A percentile compares a stretch with the other conserved stretches of the same genome.
Conservation (phyloP, 805 yeast species). For the Candida loeiensis region DNA sequence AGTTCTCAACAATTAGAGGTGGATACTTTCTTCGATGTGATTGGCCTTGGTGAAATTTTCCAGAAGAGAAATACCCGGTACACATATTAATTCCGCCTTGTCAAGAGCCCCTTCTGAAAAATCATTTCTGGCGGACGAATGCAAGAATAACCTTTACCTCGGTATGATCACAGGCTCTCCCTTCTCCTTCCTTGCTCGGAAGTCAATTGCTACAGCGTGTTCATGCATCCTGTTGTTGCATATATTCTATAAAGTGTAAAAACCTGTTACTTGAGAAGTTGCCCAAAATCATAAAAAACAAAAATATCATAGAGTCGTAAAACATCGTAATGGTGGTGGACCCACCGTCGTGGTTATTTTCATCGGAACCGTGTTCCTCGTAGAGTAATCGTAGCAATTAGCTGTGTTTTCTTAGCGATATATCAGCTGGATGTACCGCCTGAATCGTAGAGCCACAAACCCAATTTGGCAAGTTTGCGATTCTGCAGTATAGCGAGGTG, state of each 20-base stretch:
- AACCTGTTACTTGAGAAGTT: background rate
- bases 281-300: background rate
- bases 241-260: slow-evolving; percentile 1
- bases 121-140: background rate
- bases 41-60: background rate
- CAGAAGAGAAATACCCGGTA: background rate
- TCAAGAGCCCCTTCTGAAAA: background rate
- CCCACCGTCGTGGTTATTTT: background rate
- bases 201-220: no score
- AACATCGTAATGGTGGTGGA: background rate
- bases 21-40: background rate
- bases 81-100: background rate
- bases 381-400: no score
- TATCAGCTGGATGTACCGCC: no score
- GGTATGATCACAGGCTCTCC: background rate
- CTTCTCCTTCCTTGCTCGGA: background rate
- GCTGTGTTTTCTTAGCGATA: no score
- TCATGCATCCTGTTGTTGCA: background rate
- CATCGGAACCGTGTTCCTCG: no score
- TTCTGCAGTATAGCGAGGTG: no score
- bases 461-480: no score
- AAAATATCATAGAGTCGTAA: slow-evolving; percentile 7
- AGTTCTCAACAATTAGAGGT: background rate
- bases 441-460: no score
- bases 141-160: background rate